phyloP scores from a whole-genome alignment of 2,329 filamentous ascomycete species.

The Fusarium compactum region DNA sequence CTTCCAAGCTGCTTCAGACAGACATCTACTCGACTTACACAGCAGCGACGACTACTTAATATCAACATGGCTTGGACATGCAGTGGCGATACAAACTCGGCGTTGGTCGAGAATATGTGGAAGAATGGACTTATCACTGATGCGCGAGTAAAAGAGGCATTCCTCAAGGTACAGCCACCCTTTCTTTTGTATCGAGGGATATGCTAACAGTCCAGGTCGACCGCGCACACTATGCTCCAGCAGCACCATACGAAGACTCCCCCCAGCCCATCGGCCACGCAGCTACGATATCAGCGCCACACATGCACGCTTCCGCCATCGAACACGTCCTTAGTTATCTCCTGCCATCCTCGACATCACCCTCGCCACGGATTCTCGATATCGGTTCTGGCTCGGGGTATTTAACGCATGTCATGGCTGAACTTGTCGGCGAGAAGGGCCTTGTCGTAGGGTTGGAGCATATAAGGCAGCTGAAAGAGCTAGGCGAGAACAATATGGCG shows the following conservation, averaged over 20 bases:
- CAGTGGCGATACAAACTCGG: constrained; percentile 78
- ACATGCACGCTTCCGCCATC: constrained; percentile 70
- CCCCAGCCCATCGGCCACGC: constrained; percentile 67
- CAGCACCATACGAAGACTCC: constrained; percentile 73
- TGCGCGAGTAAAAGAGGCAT: constrained; percentile 79
- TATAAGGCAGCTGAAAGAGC: constrained; percentile 71
- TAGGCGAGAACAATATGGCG: constrained; percentile 74
- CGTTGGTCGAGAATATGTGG: constrained; percentile 83
- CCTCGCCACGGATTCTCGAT: constrained; percentile 71
- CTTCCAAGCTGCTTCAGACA: constrained; percentile 1
- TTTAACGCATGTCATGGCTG: constrained; percentile 87
- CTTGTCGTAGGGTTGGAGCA: constrained; percentile 81
- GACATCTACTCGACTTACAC: constrained; percentile 11
- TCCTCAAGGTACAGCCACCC: constrained; percentile 71
- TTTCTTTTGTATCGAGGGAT: neutral
- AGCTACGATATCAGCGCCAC: constrained; percentile 70
- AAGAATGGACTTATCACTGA: constrained; percentile 79
- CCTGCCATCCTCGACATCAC: constrained; percentile 50
- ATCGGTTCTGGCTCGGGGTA: constrained; percentile 84
- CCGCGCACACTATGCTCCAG: constrained; percentile 83
- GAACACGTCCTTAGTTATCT: constrained; percentile 63
- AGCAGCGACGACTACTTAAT: constrained; percentile 3
- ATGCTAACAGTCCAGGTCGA: constrained; percentile 74
- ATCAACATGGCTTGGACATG: constrained; percentile 88
- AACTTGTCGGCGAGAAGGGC: constrained; percentile 70